phyloP scores from a whole-genome alignment of 768 basidiomycete species.

The Auriscalpium microsporum region DNA sequence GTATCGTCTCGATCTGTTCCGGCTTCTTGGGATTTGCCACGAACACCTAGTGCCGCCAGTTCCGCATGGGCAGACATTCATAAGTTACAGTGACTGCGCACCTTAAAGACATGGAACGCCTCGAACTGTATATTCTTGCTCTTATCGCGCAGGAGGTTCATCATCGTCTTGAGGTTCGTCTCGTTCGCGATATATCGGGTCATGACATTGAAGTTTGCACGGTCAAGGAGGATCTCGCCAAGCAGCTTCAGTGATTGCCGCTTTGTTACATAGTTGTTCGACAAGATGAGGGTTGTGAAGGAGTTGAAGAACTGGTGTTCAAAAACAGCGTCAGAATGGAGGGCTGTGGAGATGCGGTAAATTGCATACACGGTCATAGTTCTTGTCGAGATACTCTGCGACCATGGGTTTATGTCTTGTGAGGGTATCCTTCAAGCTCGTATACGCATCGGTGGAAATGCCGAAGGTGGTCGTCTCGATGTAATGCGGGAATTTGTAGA shows the following conservation, averaged over 20 bases:
- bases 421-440: conserved; percentile 94
- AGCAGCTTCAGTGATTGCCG: conserved; percentile 96
- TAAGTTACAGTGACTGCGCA: conserved; percentile 19
- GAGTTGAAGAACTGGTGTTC: conserved; percentile 81
- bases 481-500: conserved; percentile 93
- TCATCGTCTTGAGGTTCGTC: conserved; percentile 99
- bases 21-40: conserved; percentile 99
- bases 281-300: conserved; percentile 87
- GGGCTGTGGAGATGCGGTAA: background rate
- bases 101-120: conserved; percentile 99
- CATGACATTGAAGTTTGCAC: conserved; percentile 98
- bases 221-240: conserved; percentile 94
- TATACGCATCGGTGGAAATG: conserved; percentile 95
- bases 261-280: conserved; percentile 98
- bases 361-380: conserved; percentile 80
- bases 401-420: conserved; percentile 99
- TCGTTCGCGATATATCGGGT: conserved; percentile 94
- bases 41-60: conserved; percentile 63
- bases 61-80: background rate
- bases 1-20: conserved; percentile 83
- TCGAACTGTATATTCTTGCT: conserved; percentile 99
- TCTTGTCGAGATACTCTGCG: conserved; percentile 91
- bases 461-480: conserved; percentile 98
- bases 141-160: conserved; percentile 96
- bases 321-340: background rate